Evolutionary conservation across 331 rosid genomes (phyloP), one percentile per base, ranked within the genome.

Genomic region (Pyracantha coccinea): DNA sequence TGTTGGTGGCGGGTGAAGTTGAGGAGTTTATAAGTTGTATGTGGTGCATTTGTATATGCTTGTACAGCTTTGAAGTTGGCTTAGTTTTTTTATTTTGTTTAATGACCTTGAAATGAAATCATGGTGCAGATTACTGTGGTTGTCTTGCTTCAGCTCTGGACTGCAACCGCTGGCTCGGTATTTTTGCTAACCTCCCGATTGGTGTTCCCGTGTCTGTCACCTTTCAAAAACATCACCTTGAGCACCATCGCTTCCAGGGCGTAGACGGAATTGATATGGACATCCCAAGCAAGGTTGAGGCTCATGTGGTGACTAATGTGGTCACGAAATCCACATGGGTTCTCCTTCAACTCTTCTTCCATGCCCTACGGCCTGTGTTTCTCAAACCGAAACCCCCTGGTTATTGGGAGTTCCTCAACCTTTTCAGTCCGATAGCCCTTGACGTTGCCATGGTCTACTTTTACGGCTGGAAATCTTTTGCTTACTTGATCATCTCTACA

Each of bases 191-290:
- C 89, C 96, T 93, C 62, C 97, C 97, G 0, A 86, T 93, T 2
- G 97, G 95, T 7, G 95, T 90, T 19, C 97, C 98, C 11, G 88
- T 93, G 98, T 89, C 96, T 12, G 95, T 92, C 64, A 91, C 97
- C 47, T 91, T 93, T 82, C 92, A 91, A 53, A 93, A 93, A 77
- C 91, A 93, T 81, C 98, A 89, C 82, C 88, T 93, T 21, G 96
- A 91, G 78, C 96, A 93, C 77, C 97, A 91, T 35, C 91, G 90
- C 12, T 93, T 84, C 85, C 96, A 91, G 83, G 96, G 97, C 9
- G 98, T 89, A 41, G 98, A 90, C 20, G 95, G 97, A 24, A 66
- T 93, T 29, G 97, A 93, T 68, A 89, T 93, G 97, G 97, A 91
- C 81, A 21, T 93, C 82, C 94, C 97, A 21, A 89, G 93, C 78